These are phyloP conservation scores for Tephrocybe sp. DNA, from an alignment of 768 basidiomycete species.

Conservation along the genomic window DNA sequence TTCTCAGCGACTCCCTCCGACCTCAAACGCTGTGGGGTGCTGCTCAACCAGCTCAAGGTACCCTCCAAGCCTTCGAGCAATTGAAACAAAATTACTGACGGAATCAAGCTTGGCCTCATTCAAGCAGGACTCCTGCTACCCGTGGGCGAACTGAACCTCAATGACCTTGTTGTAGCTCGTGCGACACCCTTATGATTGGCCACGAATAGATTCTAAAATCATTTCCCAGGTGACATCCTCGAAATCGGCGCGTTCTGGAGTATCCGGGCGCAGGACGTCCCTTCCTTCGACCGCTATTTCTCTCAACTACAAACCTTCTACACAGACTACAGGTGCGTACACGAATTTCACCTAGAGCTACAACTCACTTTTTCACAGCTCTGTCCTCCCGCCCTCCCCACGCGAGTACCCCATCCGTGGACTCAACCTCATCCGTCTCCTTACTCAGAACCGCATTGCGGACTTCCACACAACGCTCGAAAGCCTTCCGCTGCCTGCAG, in stretches of 20 bases:
- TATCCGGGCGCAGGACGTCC: constrained; percentile 83
- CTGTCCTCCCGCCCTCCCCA: constrained; percentile 77
- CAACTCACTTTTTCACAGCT: constrained; percentile 35
- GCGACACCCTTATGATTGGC: neutral
- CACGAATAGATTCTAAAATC: neutral
- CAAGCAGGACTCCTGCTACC: constrained; percentile 78
- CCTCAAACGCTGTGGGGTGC: constrained; percentile 59
- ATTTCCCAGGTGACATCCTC: constrained; percentile 77
- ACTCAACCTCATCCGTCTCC: constrained; percentile 90
- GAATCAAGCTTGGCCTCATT: constrained; percentile 67
- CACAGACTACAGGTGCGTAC: constrained; percentile 69
- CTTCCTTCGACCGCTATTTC: constrained; percentile 94
- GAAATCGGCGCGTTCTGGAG: constrained; percentile 96
- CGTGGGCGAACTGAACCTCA: constrained; percentile 56
- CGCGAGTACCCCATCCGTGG: constrained; percentile 89
- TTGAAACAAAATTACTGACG: constrained; percentile 3
- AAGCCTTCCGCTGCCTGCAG: constrained; percentile 73
- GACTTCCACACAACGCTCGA: constrained; percentile 98
- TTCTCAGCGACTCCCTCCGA: constrained; percentile 69
- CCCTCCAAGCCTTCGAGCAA: neutral
- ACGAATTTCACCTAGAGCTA: neutral
- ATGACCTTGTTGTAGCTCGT: constrained; percentile 79
- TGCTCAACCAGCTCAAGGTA: constrained; percentile 80
- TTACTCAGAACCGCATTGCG: constrained; percentile 94
- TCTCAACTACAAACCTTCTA: constrained; percentile 90